Conservation (phyloP, 2,329 filamentous ascomycete genomes). For the Alternaria panax region DNA sequence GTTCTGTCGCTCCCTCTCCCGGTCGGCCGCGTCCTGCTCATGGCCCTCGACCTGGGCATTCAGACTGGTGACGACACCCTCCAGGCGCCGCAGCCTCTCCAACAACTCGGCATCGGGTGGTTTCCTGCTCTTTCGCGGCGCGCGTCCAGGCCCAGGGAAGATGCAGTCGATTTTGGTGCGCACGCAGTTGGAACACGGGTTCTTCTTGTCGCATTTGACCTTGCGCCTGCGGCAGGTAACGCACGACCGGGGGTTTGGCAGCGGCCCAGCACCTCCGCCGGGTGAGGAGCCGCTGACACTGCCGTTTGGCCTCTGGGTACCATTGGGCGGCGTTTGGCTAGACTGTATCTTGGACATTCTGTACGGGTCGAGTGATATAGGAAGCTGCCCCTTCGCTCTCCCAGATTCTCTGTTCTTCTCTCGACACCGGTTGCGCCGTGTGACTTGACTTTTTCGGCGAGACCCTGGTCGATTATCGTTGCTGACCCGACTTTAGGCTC, state of each 20-base stretch:
- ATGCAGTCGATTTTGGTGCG: constrained; percentile 74
- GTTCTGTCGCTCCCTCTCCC: constrained; percentile 28
- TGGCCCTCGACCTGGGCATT: constrained; percentile 53
- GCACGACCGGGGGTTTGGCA: constrained; percentile 45
- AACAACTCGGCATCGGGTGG: constrained; percentile 75
- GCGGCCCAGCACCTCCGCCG: constrained; percentile 13
- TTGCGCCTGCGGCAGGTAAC: constrained; percentile 59
- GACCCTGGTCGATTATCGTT: constrained; percentile 16
- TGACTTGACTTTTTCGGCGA: constrained; percentile 13
- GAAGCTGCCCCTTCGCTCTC: background rate
- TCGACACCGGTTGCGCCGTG: constrained; percentile 1
- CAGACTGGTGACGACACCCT: constrained; percentile 73
- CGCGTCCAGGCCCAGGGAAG: constrained; percentile 76
- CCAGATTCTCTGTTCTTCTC: background rate
- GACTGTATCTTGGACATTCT: constrained; percentile 37
- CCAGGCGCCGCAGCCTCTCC: constrained; percentile 74
- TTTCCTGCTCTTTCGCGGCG: constrained; percentile 72
- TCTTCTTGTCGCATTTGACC: constrained; percentile 79
- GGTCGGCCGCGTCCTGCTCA: constrained; percentile 43
- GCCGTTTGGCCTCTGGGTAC: constrained; percentile 28
- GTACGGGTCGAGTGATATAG: background rate
- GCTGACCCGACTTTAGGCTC: constrained; percentile 7
- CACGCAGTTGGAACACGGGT: constrained; percentile 78
- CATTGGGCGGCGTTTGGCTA: constrained; percentile 27
- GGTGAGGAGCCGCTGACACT: constrained; percentile 24